Conservation (phyloP, 2,329 filamentous ascomycete species). For the Xylaria hypoxylon region DNA sequence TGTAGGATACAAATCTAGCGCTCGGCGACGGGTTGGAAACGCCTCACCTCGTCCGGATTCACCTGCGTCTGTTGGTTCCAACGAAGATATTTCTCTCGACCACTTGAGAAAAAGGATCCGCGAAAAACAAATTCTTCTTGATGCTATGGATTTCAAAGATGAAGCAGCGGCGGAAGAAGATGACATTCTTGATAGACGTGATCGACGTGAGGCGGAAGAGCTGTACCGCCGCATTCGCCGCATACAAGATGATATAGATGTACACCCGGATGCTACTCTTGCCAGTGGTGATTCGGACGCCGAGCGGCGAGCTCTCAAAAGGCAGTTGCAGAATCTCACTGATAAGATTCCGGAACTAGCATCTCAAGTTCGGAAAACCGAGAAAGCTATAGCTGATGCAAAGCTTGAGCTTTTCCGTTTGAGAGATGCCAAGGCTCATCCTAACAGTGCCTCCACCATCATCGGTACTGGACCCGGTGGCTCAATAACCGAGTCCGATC, state of each 20-base stretch:
- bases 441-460: slow-evolving; percentile 81
- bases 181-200: slow-evolving; percentile 88
- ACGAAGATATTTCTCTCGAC: slow-evolving; percentile 86
- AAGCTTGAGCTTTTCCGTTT: slow-evolving; percentile 92
- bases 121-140: slow-evolving; percentile 92
- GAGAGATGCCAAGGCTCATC: slow-evolving; percentile 92
- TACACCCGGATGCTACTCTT: slow-evolving; percentile 81
- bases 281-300: slow-evolving; percentile 84
- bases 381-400: slow-evolving; percentile 92
- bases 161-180: slow-evolving; percentile 92
- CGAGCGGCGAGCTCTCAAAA: slow-evolving; percentile 85
- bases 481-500: slow-evolving; percentile 89
- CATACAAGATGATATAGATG: slow-evolving; percentile 94
- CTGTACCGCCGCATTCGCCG: slow-evolving; percentile 91
- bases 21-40: slow-evolving; percentile 83
- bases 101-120: slow-evolving; percentile 92
- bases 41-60: slow-evolving; percentile 83
- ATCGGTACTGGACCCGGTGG: slow-evolving; percentile 95
- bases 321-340: slow-evolving; percentile 87
- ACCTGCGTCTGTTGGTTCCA: slow-evolving; percentile 73
- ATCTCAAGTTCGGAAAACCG: slow-evolving; percentile 89
- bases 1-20: slow-evolving; percentile 92
- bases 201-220: slow-evolving; percentile 92
- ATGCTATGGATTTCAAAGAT: slow-evolving; percentile 96
- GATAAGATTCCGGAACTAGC: slow-evolving; percentile 93